Conservation (phyloP, 768 basidiomycete genomes). For the Infundibulicybe gibba region DNA sequence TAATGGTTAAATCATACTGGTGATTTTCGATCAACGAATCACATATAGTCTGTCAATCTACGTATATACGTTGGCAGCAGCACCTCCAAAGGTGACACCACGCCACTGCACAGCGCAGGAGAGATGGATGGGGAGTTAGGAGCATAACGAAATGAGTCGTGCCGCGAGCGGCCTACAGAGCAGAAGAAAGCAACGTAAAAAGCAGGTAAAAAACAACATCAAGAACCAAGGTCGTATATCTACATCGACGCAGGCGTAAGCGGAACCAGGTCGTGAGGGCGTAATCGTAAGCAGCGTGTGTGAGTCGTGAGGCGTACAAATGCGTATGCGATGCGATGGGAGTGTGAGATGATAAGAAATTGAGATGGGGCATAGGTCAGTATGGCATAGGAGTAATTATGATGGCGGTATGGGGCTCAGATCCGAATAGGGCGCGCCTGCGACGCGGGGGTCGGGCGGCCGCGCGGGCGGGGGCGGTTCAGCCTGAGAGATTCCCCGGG, state of each 20-base stretch:
- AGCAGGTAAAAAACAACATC: background rate
- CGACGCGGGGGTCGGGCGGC: constrained; percentile 41
- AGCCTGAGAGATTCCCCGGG: constrained; percentile 45
- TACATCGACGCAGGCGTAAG: background rate
- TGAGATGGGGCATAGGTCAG: too few relatives aligned
- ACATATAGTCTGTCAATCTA: too few relatives aligned
- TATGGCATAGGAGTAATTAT: too few relatives aligned
- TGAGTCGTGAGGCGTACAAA: background rate
- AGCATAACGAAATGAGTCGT: too few relatives aligned
- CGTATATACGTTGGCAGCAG: too few relatives aligned
- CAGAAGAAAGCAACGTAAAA: too few relatives aligned
- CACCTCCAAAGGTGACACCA: too few relatives aligned
- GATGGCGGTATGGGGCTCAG: constrained; percentile 9
- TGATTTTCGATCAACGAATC: too few relatives aligned
- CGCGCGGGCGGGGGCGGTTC: constrained; percentile 47
- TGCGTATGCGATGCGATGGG: background rate
- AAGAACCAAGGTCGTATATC: background rate
- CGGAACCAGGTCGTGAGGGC: background rate
- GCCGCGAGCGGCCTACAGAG: too few relatives aligned
- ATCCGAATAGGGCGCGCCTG: constrained; percentile 33
- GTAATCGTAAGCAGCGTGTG: background rate
- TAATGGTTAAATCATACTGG: too few relatives aligned
- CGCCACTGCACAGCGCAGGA: too few relatives aligned
- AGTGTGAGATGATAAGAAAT: background rate
- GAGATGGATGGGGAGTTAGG: too few relatives aligned